Percentiles rank a stretch among this genome's conserved stretches.
Conservation (phyloP, 164 flowering plant genomes). For the Annona squamosa region DNA sequence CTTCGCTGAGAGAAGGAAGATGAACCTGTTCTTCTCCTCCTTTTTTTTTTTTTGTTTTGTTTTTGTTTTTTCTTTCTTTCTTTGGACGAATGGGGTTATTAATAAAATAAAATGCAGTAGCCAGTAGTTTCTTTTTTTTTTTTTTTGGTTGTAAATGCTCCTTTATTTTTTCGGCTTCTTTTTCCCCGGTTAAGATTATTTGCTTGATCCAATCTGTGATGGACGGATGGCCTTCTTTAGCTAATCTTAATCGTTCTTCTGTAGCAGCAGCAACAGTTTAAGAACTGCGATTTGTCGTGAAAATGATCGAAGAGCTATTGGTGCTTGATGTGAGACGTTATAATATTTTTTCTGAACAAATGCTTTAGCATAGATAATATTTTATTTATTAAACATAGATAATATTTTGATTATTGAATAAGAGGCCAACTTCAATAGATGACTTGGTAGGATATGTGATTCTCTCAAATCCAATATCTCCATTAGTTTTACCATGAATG, state of each 20-base stretch:
- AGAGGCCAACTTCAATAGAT: too few relatives aligned
- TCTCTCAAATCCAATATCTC: too few relatives aligned
- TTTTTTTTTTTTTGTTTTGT: too few relatives aligned
- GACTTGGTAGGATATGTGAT: too few relatives aligned
- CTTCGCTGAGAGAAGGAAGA: neutral
- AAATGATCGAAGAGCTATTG: too few relatives aligned
- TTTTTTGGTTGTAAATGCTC: neutral
- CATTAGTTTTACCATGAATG: too few relatives aligned
- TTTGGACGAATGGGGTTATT: neutral
- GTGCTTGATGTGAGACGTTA: too few relatives aligned
- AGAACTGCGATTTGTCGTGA: neutral
- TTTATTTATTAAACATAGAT: too few relatives aligned
- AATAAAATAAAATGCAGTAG: neutral
- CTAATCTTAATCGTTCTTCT: neutral
- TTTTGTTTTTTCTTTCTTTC: neutral
- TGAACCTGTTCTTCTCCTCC: neutral
- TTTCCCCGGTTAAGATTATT: neutral
- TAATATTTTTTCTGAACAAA: too few relatives aligned
- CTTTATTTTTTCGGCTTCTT: neutral
- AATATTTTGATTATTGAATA: too few relatives aligned
- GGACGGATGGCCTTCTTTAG: neutral
- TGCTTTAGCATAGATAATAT: too few relatives aligned
- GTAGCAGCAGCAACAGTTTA: neutral
- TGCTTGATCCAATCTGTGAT: neutral
- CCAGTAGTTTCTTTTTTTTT: neutral